Evolutionary conservation across 1,284 basidiomycete genomes (phyloP).

Genomic region (Gymnopus androsaceus): DNA sequence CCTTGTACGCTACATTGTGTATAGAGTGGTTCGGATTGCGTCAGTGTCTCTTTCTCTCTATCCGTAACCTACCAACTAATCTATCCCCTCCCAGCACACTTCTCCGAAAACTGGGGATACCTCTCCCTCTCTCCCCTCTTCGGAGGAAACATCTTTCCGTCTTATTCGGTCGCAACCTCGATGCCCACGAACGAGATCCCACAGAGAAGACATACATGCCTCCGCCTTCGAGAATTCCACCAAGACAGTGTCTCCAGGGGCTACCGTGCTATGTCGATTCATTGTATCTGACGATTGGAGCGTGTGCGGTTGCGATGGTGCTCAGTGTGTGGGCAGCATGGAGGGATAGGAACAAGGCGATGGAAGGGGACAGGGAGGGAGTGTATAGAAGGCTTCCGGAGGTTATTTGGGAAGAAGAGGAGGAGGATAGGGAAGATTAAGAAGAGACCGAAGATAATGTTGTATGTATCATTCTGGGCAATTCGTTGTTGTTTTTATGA

Average conservation of each 20-base stretch:
- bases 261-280: slow-evolving; percentile 54
- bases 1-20: slow-evolving; percentile 69
- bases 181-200: slow-evolving; percentile 59
- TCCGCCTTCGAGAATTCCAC: not conserved
- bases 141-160: slow-evolving; percentile 86
- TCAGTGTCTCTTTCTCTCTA: slow-evolving; percentile 29
- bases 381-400: not conserved
- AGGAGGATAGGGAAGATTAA: not conserved
- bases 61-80: not conserved
- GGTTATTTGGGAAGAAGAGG: not conserved
- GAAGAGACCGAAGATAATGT: not conserved
- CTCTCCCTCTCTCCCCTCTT: slow-evolving; percentile 76
- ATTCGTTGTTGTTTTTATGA: too few species aligned
- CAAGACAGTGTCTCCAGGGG: slow-evolving; percentile 48
- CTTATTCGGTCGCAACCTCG: slow-evolving; percentile 79
- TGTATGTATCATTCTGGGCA: too few species aligned
- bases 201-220: not conserved
- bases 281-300: slow-evolving; percentile 49
- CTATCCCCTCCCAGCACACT: slow-evolving; percentile 48
- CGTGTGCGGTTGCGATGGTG: slow-evolving; percentile 47
- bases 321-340: slow-evolving; percentile 52
- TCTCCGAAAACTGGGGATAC: slow-evolving; percentile 87
- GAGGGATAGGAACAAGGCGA: slow-evolving; percentile 38
- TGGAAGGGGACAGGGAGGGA: not conserved
- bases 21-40: slow-evolving; percentile 84